Evolutionary conservation across 441 rosid genomes (phyloP).

Genomic region (Adansonia grandidieri): DNA sequence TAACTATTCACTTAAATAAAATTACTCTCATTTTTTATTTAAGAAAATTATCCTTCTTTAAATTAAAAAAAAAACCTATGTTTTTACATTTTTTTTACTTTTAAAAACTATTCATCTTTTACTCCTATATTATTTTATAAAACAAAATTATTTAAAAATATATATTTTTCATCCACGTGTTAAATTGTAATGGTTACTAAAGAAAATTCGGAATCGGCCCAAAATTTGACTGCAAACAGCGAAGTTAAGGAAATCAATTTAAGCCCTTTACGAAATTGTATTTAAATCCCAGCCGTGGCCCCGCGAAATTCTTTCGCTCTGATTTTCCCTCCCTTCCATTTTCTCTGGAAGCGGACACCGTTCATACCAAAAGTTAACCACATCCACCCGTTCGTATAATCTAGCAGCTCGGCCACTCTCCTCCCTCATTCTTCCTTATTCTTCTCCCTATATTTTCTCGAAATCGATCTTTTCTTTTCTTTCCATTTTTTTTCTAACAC

Average conservation of each 20-base stretch:
- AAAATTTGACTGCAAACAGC: neutral
- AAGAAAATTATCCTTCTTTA: no score
- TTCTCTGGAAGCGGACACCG: constrained; percentile 4
- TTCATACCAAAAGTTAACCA: neutral
- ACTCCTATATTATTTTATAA: no score
- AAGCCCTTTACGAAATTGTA: neutral
- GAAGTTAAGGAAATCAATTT: neutral
- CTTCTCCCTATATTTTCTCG: constrained; percentile 16
- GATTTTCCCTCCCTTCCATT: constrained; percentile 7
- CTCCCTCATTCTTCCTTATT: neutral
- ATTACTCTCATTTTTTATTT: no score
- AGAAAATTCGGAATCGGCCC: neutral
- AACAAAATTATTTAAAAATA: no score
- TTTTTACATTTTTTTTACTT: no score
- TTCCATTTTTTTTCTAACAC: neutral
- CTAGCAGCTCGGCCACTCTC: neutral
- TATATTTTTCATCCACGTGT: no score
- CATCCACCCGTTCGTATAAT: neutral
- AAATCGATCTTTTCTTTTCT: neutral
- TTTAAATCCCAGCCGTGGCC: constrained; percentile 13
- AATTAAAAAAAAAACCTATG: no score
- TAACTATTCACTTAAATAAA: no score
- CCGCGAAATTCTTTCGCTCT: constrained; percentile 10
- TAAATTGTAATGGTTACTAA: neutral
- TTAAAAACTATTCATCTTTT: no score